Conservation (phyloP, 352 stramenopile species). For the Phytophthora foliorum region DNA sequence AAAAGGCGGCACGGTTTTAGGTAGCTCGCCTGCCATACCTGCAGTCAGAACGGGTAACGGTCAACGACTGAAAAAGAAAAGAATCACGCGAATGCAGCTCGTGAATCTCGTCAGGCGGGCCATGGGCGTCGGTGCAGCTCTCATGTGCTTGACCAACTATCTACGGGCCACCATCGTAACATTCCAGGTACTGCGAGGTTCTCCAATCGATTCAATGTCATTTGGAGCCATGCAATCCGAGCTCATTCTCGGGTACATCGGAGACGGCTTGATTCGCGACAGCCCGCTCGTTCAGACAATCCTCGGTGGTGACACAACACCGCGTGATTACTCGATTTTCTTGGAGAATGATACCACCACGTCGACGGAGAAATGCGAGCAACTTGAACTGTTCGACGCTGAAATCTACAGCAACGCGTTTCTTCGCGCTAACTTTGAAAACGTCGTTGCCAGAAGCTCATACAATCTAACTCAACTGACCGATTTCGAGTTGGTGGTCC, state of each 20-base stretch:
- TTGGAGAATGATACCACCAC: slow-evolving; percentile 37
- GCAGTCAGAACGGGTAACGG: neutral
- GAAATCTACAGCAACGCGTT: slow-evolving; percentile 49
- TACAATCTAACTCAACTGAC: slow-evolving; percentile 50
- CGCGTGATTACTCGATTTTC: slow-evolving; percentile 42
- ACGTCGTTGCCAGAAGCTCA: slow-evolving; percentile 15
- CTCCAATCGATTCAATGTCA: slow-evolving; percentile 21
- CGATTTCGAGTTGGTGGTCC: slow-evolving; percentile 42
- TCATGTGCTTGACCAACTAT: slow-evolving; percentile 44
- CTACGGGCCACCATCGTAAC: slow-evolving; percentile 37
- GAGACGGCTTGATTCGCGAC: slow-evolving; percentile 34
- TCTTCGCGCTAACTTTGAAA: slow-evolving; percentile 36
- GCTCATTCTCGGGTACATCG: slow-evolving; percentile 33
- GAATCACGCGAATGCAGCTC: slow-evolving; percentile 29
- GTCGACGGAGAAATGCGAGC: slow-evolving; percentile 30
- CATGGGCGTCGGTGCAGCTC: slow-evolving; percentile 29
- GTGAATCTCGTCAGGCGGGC: slow-evolving; percentile 36
- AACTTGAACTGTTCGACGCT: slow-evolving; percentile 11
- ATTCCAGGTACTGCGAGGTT: slow-evolving; percentile 29
- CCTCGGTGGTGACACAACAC: slow-evolving; percentile 25
- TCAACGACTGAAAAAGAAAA: slow-evolving; percentile 31
- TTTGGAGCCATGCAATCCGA: slow-evolving; percentile 25
- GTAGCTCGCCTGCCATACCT: slow-evolving; percentile 2
- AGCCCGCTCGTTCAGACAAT: slow-evolving; percentile 41
- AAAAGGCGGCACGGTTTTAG: slow-evolving; percentile 13